Evolutionary conservation across 2,329 filamentous ascomycete species (phyloP).

Genomic region (Pyricularia grisea): DNA sequence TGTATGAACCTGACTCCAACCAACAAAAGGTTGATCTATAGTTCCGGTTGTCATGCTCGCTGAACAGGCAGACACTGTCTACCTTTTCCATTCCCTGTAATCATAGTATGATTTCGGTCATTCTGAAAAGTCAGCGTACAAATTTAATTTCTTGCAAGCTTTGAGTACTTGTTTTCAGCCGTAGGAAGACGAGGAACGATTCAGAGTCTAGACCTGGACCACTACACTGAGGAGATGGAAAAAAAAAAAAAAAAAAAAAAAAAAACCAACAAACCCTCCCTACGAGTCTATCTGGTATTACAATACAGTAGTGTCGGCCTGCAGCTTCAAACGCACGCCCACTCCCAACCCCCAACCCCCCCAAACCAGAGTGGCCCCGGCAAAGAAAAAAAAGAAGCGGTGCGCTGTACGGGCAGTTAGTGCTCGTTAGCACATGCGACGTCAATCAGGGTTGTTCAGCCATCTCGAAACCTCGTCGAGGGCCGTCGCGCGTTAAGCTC

Average conservation of each 20-base stretch:
- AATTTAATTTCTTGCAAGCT: not conserved
- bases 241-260: not conserved
- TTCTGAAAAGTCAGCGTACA: not conserved
- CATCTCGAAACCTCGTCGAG: constrained; percentile 27
- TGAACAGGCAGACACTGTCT: not conserved
- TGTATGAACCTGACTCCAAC: not conserved
- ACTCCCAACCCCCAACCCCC: not conserved
- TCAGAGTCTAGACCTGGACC: not conserved
- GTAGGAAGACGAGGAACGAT: not conserved
- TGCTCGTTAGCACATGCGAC: constrained; percentile 29
- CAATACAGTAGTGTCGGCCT: not conserved
- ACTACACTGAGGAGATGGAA: not conserved
- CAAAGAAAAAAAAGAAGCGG: not conserved
- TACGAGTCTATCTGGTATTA: not conserved
- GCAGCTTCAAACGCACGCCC: not conserved
- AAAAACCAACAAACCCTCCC: too few relatives aligned
- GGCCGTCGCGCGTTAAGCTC: constrained; percentile 22
- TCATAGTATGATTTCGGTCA: not conserved
- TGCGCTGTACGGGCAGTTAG: constrained; percentile 1
- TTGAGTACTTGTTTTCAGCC: not conserved
- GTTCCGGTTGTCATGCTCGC: not conserved
- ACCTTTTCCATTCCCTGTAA: not conserved
- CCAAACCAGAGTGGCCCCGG: not conserved
- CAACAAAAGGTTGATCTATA: not conserved
- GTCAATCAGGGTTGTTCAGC: constrained; percentile 35